Percentiles rank a stretch among this genome's conserved stretches.
Evolutionary conservation across 2,329 filamentous ascomycete genomes (phyloP).

Genomic region (Reticulascus tulasneorum): DNA sequence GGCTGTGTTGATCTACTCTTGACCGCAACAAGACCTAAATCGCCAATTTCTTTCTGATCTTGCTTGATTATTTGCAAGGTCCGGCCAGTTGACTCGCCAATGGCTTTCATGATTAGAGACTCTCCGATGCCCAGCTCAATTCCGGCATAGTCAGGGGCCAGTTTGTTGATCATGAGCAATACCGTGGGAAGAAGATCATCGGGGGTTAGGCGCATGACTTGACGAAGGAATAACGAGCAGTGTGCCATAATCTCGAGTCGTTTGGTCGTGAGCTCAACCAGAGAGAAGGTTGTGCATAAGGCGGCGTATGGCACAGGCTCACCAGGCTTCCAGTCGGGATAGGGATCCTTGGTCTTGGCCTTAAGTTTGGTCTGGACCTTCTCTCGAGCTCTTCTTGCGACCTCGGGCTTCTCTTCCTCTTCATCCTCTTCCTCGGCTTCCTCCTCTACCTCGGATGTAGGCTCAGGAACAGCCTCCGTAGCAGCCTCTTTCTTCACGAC

Average conservation of each 20-base stretch:
- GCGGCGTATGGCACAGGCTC: slow-evolving; percentile 91
- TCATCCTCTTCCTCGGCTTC: slow-evolving; percentile 45
- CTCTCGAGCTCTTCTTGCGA: slow-evolving; percentile 71
- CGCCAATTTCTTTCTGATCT: slow-evolving; percentile 94
- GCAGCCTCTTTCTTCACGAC: slow-evolving; percentile 17
- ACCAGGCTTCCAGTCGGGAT: slow-evolving; percentile 89
- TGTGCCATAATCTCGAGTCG: slow-evolving; percentile 83
- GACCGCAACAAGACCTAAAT: slow-evolving; percentile 88
- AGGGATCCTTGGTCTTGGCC: slow-evolving; percentile 68
- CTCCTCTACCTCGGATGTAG: slow-evolving; percentile 49
- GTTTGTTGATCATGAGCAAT: slow-evolving; percentile 95
- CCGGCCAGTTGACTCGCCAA: slow-evolving; percentile 89
- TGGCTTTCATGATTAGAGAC: slow-evolving; percentile 97
- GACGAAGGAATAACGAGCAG: slow-evolving; percentile 84
- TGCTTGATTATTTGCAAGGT: slow-evolving; percentile 86
- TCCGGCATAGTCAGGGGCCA: slow-evolving; percentile 92
- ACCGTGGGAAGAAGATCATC: slow-evolving; percentile 83
- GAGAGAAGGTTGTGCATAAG: slow-evolving; percentile 88
- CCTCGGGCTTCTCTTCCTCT: slow-evolving; percentile 63
- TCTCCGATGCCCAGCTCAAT: slow-evolving; percentile 98
- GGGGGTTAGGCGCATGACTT: slow-evolving; percentile 89
- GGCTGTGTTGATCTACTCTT: slow-evolving; percentile 94
- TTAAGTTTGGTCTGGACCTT: slow-evolving; percentile 76
- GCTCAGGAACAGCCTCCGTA: slow-evolving; percentile 1
- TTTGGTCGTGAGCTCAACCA: slow-evolving; percentile 93